Evolutionary conservation across 306 rosid genomes (phyloP).

Genomic region (Phaseolus lunatus): DNA sequence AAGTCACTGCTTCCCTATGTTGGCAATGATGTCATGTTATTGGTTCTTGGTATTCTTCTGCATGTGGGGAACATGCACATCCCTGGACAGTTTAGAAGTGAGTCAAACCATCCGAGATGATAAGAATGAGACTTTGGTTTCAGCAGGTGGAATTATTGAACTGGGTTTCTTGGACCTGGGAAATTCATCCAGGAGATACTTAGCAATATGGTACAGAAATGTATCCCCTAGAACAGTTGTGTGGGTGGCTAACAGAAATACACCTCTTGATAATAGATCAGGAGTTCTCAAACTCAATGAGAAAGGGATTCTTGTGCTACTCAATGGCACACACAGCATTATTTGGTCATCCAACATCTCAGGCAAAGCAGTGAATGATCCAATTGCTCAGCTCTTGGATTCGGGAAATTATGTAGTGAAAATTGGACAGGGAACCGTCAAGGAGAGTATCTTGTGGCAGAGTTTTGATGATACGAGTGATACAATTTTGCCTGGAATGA

Average conservation of each 20-base stretch:
- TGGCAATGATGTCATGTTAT: background rate
- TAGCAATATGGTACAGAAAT: conserved; percentile 41
- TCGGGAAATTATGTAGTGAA: conserved; percentile 36
- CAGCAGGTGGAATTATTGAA: conserved; percentile 21
- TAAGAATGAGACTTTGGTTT: conserved; percentile 5
- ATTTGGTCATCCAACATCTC: conserved; percentile 39
- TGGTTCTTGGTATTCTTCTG: background rate
- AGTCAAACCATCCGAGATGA: conserved; percentile 13
- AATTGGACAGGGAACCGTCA: background rate
- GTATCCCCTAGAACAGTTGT: conserved; percentile 17
- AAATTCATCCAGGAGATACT: conserved; percentile 21
- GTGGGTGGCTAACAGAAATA: conserved; percentile 47
- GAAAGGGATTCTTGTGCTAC: conserved; percentile 12
- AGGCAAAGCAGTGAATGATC: background rate
- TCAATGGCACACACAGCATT: conserved; percentile 14
- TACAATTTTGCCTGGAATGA: conserved; percentile 29
- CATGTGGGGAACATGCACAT: background rate
- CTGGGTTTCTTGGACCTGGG: conserved; percentile 40
- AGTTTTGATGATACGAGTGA: conserved; percentile 35
- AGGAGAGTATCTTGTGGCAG: conserved; percentile 22
- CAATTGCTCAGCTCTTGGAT: conserved; percentile 26
- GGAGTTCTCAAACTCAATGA: conserved; percentile 30
- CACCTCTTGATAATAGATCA: background rate
- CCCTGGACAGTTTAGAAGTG: background rate
- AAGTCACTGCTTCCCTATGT: background rate